These are phyloP conservation scores for Areca catechu DNA, from an alignment of 176 grass and related monocot genomes.

Conservation along the genomic window DNA sequence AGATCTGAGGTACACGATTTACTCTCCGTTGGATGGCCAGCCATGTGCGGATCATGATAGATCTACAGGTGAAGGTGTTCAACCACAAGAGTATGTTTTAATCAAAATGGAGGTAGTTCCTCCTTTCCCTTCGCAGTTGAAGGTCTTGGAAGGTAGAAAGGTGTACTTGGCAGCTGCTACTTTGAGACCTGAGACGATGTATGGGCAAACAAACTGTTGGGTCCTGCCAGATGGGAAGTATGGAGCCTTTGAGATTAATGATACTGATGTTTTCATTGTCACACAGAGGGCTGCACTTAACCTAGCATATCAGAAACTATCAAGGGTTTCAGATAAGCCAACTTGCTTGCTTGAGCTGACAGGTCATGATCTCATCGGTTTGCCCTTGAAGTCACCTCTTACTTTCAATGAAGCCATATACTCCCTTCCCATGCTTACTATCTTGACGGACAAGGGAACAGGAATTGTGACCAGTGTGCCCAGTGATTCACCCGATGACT, in stretches of 20 bases:
- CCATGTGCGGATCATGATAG: slow-evolving; percentile 76
- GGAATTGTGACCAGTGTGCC: slow-evolving; percentile 64
- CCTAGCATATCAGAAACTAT: slow-evolving; percentile 66
- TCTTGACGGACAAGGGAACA: slow-evolving; percentile 57
- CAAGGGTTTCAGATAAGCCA: slow-evolving; percentile 40
- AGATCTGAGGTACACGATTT: slow-evolving; percentile 59
- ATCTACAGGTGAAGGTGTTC: slow-evolving; percentile 53
- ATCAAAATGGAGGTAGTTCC: slow-evolving; percentile 68
- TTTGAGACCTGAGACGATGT: slow-evolving; percentile 71
- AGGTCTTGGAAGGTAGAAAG: slow-evolving; percentile 49
- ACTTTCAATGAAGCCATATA: slow-evolving; percentile 52
- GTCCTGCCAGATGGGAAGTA: slow-evolving; percentile 65
- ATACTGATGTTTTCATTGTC: slow-evolving; percentile 62
- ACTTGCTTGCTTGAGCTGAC: slow-evolving; percentile 51
- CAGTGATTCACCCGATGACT: slow-evolving; percentile 69
- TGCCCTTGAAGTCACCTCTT: slow-evolving; percentile 52
- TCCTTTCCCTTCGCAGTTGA: slow-evolving; percentile 59
- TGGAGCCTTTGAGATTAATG: slow-evolving; percentile 74
- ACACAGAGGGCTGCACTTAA: slow-evolving; percentile 54
- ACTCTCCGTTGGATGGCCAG: slow-evolving; percentile 74
- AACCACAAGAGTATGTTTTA: slow-evolving; percentile 65
- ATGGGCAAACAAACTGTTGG: slow-evolving; percentile 81
- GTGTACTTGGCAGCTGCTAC: slow-evolving; percentile 70
- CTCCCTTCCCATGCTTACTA: slow-evolving; percentile 59
- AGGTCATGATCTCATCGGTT: slow-evolving; percentile 56